Conservation (phyloP, 805 yeast genomes). For the Barnettozyma wickerhamii region DNA sequence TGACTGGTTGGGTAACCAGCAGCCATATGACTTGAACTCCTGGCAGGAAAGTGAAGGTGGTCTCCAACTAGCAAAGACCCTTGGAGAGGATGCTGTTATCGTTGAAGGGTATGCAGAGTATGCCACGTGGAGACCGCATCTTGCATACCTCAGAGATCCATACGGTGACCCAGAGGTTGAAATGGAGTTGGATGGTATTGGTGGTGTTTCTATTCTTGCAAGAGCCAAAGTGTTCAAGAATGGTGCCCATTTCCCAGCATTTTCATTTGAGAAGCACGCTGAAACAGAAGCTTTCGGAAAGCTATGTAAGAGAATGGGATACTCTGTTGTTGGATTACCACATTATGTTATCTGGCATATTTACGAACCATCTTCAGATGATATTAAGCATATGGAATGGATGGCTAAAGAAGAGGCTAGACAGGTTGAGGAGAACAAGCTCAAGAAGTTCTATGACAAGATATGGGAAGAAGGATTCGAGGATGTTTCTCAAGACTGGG, state of each 20-base stretch:
- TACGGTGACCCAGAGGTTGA: slow-evolving; percentile 92
- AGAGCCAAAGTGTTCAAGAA: slow-evolving; percentile 82
- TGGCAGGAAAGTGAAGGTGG: slow-evolving; percentile 89
- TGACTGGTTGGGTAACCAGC: slow-evolving; percentile 82
- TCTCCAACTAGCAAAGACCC: slow-evolving; percentile 61
- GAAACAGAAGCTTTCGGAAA: slow-evolving; percentile 98
- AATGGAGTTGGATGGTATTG: slow-evolving; percentile 93
- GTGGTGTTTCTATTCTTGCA: slow-evolving; percentile 91
- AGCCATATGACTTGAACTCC: slow-evolving; percentile 79
- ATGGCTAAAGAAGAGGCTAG: slow-evolving; percentile 80
- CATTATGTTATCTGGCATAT: slow-evolving; percentile 97
- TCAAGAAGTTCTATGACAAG: slow-evolving; percentile 60
- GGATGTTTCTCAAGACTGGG: slow-evolving; percentile 73
- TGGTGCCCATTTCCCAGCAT: slow-evolving; percentile 97
- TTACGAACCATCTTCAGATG: slow-evolving; percentile 93
- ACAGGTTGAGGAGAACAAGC: slow-evolving; percentile 56
- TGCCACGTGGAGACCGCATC: slow-evolving; percentile 97
- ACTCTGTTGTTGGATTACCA: slow-evolving; percentile 85
- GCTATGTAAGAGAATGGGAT: slow-evolving; percentile 81
- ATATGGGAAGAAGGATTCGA: slow-evolving; percentile 79
- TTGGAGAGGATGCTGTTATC: slow-evolving; percentile 92
- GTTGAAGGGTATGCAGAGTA: slow-evolving; percentile 97
- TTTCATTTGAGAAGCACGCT: slow-evolving; percentile 93
- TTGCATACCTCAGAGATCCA: slow-evolving; percentile 92
- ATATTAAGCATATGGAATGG: slow-evolving; percentile 84